These are phyloP conservation scores for Nakazawaea populi DNA, from an alignment of 805 yeast species.

Conservation along the genomic window DNA sequence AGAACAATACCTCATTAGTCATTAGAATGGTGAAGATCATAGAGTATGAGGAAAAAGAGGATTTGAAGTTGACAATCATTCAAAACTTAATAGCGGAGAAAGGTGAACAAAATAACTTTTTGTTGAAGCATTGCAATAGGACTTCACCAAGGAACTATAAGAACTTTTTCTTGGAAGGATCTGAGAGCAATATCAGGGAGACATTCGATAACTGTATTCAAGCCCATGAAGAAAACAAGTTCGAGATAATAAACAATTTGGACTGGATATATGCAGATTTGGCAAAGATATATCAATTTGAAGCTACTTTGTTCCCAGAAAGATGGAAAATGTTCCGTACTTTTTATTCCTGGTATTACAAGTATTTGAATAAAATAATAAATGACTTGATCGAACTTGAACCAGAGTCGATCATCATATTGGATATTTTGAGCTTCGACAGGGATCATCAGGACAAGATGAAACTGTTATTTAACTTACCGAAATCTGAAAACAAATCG, in stretches of 20 bases:
- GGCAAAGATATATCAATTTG: slow-evolving; percentile 52
- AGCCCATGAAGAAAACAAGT: slow-evolving; percentile 37
- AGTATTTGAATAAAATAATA: slow-evolving; percentile 57
- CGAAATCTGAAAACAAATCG: slow-evolving; percentile 42
- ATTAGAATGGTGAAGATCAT: slow-evolving; percentile 71
- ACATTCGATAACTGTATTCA: slow-evolving; percentile 64
- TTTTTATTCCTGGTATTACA: slow-evolving; percentile 62
- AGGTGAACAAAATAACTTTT: slow-evolving; percentile 9
- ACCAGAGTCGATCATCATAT: slow-evolving; percentile 73
- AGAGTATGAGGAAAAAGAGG: slow-evolving; percentile 77
- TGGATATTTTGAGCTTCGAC: slow-evolving; percentile 73
- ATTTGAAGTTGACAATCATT: slow-evolving; percentile 40
- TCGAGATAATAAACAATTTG: slow-evolving; percentile 61
- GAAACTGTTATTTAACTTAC: slow-evolving; percentile 42
- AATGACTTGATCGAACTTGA: slow-evolving; percentile 58
- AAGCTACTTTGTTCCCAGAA: slow-evolving; percentile 57
- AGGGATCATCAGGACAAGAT: slow-evolving; percentile 55
- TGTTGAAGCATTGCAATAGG: slow-evolving; percentile 35
- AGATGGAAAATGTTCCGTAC: slow-evolving; percentile 68
- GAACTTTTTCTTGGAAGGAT: slow-evolving; percentile 49
- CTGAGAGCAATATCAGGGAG: slow-evolving; percentile 55
- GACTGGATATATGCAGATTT: slow-evolving; percentile 85
- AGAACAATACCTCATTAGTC: slow-evolving; percentile 60
- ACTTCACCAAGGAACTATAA: slow-evolving; percentile 52
- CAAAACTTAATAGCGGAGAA: slow-evolving; percentile 16